phyloP scores from a whole-genome alignment of 805 yeast genomes.

The Kazachstania bromeliacearum region DNA sequence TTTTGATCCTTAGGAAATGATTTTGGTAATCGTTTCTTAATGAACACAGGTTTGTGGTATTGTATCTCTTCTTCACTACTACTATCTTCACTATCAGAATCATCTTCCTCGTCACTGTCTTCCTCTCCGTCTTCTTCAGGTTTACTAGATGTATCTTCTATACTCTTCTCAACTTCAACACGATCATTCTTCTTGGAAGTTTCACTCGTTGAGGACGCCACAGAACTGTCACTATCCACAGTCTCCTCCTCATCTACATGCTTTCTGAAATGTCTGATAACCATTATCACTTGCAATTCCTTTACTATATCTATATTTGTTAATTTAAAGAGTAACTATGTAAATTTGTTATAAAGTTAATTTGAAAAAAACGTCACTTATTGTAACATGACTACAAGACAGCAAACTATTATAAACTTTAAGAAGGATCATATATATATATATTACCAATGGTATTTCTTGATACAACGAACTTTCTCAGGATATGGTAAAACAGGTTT shows the following conservation, averaged over 20 bases:
- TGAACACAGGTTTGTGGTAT: slow-evolving; percentile 22
- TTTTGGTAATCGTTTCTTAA: slow-evolving; percentile 7
- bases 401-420: too few relatives aligned
- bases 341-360: not conserved
- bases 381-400: too few relatives aligned
- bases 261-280: slow-evolving; percentile 17
- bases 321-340: too few relatives aligned
- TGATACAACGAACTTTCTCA: slow-evolving; percentile 49
- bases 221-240: not conserved
- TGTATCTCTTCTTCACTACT: slow-evolving; percentile 13
- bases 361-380: not conserved
- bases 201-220: too few relatives aligned
- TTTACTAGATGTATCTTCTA: not conserved
- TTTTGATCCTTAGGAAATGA: not conserved
- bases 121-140: not conserved
- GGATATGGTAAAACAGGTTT: slow-evolving; percentile 60
- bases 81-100: slow-evolving; percentile 10
- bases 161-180: not conserved
- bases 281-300: too few relatives aligned
- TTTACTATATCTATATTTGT: too few relatives aligned
- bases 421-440: too few relatives aligned
- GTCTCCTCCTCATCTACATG: not conserved
- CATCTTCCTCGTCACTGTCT: slow-evolving; percentile 5
- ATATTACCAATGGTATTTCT: slow-evolving; percentile 32
- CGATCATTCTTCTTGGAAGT: too few relatives aligned